phyloP scores from a whole-genome alignment of 331 rosid genomes.

The Quercus lobata region DNA sequence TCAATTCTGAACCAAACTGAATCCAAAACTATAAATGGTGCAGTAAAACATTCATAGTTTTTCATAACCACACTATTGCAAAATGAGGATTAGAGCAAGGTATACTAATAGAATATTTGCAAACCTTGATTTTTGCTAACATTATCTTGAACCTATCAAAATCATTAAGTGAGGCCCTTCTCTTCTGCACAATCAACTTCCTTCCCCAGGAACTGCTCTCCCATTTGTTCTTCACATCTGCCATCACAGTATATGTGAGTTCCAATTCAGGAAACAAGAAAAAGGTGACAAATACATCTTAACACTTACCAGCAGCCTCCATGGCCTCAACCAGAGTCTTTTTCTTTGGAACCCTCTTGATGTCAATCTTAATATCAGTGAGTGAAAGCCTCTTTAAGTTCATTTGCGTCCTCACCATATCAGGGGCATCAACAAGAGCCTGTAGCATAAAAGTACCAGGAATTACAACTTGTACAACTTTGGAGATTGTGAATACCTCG shows the following conservation, averaged over 20 bases:
- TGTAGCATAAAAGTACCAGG: not conserved
- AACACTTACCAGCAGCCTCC: conserved; percentile 43
- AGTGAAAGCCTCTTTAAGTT: conserved; percentile 58
- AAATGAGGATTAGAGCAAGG: not conserved
- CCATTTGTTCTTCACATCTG: conserved; percentile 62
- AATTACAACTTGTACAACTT: not conserved
- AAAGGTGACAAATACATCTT: not conserved
- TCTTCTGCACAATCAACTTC: conserved; percentile 51
- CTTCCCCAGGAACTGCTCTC: conserved; percentile 67
- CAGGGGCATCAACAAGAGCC: conserved; percentile 61
- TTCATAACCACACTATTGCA: not conserved
- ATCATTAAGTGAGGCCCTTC: conserved; percentile 49
- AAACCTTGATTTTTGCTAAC: conserved; percentile 60
- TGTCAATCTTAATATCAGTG: conserved; percentile 50
- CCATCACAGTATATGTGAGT: not conserved
- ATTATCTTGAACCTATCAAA: conserved; percentile 62
- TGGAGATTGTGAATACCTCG: not conserved
- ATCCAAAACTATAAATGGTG: not conserved
- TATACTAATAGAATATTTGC: not conserved
- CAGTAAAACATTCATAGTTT: not conserved
- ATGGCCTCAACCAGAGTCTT: conserved; percentile 45
- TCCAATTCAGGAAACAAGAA: not conserved
- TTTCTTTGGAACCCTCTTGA: conserved; percentile 50
- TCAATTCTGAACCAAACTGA: not conserved
- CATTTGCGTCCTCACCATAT: conserved; percentile 50